Base-by-base conservation (phyloP, 2,329 filamentous ascomycete species). In the Sclerotinia borealis region DNA sequence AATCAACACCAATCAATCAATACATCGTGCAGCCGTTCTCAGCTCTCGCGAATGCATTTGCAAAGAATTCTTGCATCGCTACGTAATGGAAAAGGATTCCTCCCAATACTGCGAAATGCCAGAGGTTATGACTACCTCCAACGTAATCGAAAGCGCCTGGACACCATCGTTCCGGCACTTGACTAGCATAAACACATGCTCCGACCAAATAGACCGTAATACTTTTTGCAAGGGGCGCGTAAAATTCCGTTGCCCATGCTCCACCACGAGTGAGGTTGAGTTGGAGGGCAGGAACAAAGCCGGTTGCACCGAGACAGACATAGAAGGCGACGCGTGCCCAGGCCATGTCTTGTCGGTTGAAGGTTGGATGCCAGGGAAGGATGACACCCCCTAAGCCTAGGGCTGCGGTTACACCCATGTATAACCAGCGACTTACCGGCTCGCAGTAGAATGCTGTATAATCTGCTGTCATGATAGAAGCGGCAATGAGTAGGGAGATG, bases 381-480 rank as follows among this genome's bases (percentile, higher is more conserved):
- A 97, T 90, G 67, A 96, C 91, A 63, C 95, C 95, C 45, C 88
- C 90, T 63, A 96, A 78, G 54, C 95, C 95, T 31, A 99, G 85
- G 17, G 88, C 75, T 63, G 90, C 88, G 2, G 95, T 98, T 56
- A 90, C 80, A 48, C 83, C 77, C 80, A 99, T 95, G 77, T 98
- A 99, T 15, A 85, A 81, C 84, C 89, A 95, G 62, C 93, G 89
- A 69, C 90, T 93, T 52, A 90, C 72, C 3, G 95, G 93, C 72
- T 99, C 95, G 79, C 95, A 97, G 80, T 99, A 99, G 77, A 99
- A 99, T 29, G 93, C 95, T 0, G 95, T 97, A 79, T 98, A 99
- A 76, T 99, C 95, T 41, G 92, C 96, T 2, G 95, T 97, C 84
- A 98, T 92, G 78, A 99, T 99, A 63, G 91, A 96, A 11, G 95